A percentile compares a stretch with the other conserved stretches of the same genome.
These are phyloP conservation scores for Candida namnaoensis DNA, from an alignment of 805 yeast genomes.

Conservation along the genomic window DNA sequence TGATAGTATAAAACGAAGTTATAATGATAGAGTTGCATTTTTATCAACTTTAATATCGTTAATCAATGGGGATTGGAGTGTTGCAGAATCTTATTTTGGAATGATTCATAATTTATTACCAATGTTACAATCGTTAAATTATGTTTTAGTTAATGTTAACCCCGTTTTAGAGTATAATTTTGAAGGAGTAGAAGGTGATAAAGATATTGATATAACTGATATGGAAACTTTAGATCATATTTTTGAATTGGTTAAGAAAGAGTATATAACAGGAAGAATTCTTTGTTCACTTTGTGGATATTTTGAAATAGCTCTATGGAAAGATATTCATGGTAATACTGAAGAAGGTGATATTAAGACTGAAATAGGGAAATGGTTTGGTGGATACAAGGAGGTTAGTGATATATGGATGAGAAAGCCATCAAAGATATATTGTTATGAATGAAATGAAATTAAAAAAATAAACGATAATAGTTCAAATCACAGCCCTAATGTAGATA, in stretches of 20 bases:
- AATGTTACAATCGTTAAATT: constrained; percentile 1
- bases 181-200: background rate
- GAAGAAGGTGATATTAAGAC: background rate
- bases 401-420: too few relatives aligned
- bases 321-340: constrained; percentile 2
- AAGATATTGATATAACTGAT: background rate
- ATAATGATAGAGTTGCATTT: constrained; percentile 3
- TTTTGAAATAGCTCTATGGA: constrained; percentile 17
- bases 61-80: constrained; percentile 14
- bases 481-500: too few relatives aligned
- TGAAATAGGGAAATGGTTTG: background rate
- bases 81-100: constrained; percentile 2
- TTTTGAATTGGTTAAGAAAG: constrained; percentile 15
- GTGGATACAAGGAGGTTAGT: too few relatives aligned
- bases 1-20: background rate
- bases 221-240: constrained; percentile 13
- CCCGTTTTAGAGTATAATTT: constrained; percentile 15
- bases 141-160: constrained; percentile 9
- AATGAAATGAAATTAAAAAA: too few relatives aligned
- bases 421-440: too few relatives aligned
- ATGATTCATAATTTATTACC: background rate
- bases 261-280: constrained; percentile 24
- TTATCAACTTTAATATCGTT: constrained; percentile 12
- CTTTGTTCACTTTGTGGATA: constrained; percentile 24
- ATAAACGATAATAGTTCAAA: too few relatives aligned